phyloP scores from a whole-genome alignment of 768 basidiomycete species.

The Boletus reticulatus region DNA sequence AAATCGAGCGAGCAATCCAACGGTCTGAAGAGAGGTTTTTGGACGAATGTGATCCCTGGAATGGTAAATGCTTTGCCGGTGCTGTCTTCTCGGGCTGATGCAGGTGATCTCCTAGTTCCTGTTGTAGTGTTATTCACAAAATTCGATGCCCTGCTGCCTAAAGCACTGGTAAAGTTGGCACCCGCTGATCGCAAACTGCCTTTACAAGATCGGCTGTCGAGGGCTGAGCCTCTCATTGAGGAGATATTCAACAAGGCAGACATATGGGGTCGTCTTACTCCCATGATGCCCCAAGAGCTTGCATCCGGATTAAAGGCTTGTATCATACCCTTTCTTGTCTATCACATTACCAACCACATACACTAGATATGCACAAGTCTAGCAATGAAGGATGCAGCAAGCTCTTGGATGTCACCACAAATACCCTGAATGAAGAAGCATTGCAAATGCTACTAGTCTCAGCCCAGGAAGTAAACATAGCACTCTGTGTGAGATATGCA shows the following conservation, averaged over 20 bases:
- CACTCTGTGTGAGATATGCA: slow-evolving; percentile 5
- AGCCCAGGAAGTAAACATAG: slow-evolving; percentile 1
- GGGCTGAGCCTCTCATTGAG: neutral
- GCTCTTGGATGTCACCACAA: neutral
- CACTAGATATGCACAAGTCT: neutral
- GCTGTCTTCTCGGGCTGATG: neutral
- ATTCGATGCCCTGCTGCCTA: neutral
- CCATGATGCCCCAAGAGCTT: neutral
- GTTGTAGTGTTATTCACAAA: slow-evolving; percentile 4
- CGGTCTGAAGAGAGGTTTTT: slow-evolving; percentile 1
- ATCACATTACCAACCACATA: too few relatives aligned
- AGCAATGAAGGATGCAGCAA: neutral
- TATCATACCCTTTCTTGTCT: too few relatives aligned
- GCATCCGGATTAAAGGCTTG: neutral
- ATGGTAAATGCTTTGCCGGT: neutral
- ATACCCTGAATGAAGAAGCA: neutral
- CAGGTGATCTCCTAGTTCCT: neutral
- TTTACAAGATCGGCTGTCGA: neutral
- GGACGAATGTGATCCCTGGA: neutral
- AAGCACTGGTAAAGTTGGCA: neutral
- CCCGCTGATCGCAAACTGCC: neutral
- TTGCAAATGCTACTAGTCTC: slow-evolving; percentile 2
- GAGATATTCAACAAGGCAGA: neutral
- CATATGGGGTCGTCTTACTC: neutral
- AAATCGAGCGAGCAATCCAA: neutral